Base-by-base conservation (phyloP, 352 stramenopile species). In the Phytophthora hibernalis region DNA sequence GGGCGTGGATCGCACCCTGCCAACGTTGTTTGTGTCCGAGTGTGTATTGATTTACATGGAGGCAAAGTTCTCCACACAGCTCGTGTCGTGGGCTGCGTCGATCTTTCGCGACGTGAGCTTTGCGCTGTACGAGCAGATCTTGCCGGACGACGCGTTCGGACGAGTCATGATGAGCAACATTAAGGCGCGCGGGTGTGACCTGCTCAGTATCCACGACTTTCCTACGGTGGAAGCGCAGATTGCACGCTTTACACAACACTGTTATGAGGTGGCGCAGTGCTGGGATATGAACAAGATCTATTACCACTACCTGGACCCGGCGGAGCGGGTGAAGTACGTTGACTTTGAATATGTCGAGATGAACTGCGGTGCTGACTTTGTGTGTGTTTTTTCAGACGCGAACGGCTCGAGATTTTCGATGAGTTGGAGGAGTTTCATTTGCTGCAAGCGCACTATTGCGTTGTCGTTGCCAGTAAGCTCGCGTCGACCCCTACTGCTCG, bases 21-120 rank as follows among this genome's bases (percentile, higher is more conserved):
- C 82, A 11, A 92, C 85, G 44, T 62, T 95, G 42, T 93, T 98
- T 48, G 77, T 98, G 52, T 97, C 92, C 5, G 92, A 98, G 66
- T 96, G 86, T 50, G 92, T 98, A 59, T 60, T 98, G 38, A 93
- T 97, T 59, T 98, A 98, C 79, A 96, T 98, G 80, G 84, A 96
- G 24, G 82, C 92, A 15, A 79, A 85, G 50, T 86, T 83, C 60
- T 96, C 90, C 13, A 77, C 77, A 21, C 77, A 83, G 35, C 74
- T 97, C 13, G 73, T 98, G 24, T 49, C 66, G 2, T 97, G 87
- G 89, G 80, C 89, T 0, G 63, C 64, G 11, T 69, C 62, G 9
- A 85, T 79, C 51, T 96, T 98, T 64, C 52, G 69, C 7, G 80
- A 95, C 52, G 87, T 85, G 33, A 88, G 77, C 61, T 95, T 97